A percentile compares a stretch with the other conserved stretches of the same genome.
These are phyloP conservation scores for Mortierella hygrophila DNA, from an alignment of 192 early-diverging fungal species.

Conservation along the genomic window DNA sequence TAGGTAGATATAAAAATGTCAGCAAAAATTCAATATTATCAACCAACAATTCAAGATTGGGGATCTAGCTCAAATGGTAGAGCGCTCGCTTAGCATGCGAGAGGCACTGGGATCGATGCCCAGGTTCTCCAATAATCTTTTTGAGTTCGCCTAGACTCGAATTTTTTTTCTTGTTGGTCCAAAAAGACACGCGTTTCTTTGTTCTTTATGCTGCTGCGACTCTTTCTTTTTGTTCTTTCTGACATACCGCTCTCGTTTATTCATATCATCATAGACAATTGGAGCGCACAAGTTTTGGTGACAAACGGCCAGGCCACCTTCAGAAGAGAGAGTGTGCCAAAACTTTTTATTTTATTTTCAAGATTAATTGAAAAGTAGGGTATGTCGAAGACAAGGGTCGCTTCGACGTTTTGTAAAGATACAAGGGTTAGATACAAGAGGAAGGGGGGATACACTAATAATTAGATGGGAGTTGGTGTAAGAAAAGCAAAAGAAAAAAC, in stretches of 20 bases:
- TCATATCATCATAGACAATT: background rate
- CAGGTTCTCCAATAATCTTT: constrained; percentile 62
- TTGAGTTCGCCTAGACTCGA: too few relatives aligned
- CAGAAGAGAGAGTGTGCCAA: background rate
- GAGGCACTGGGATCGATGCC: constrained; percentile 71
- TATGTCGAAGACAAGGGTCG: background rate
- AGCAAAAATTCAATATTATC: too few relatives aligned
- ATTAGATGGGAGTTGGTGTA: background rate
- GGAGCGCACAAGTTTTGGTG: background rate
- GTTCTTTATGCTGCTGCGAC: too few relatives aligned
- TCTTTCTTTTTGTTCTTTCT: too few relatives aligned
- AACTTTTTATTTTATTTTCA: background rate
- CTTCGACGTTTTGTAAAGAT: background rate
- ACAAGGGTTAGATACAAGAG: background rate
- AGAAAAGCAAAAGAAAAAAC: background rate
- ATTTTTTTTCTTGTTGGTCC: background rate
- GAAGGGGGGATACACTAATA: background rate
- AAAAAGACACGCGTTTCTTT: background rate
- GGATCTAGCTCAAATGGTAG: constrained; percentile 73
- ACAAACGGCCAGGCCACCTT: too few relatives aligned
- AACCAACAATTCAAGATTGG: constrained; percentile 13
- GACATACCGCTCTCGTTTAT: background rate
- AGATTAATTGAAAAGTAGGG: background rate
- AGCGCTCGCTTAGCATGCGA: constrained; percentile 74
- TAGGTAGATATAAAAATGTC: too few relatives aligned